Conservation (phyloP, 2,329 filamentous ascomycete genomes). For the Botrytis galanthina region DNA sequence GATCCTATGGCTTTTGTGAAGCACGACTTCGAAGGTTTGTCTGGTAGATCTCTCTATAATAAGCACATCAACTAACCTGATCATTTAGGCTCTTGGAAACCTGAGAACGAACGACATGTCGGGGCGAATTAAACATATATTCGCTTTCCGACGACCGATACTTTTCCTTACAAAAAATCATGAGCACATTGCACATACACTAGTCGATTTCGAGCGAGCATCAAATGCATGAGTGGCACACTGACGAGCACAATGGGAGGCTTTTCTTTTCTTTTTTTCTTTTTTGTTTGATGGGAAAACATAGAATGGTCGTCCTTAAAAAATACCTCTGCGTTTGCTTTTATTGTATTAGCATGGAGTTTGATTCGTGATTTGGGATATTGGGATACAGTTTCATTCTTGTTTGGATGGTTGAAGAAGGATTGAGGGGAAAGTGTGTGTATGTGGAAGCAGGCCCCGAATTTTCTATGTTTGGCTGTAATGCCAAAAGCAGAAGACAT, state of each 20-base stretch:
- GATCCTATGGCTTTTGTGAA: conserved; percentile 97
- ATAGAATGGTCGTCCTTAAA: conserved; percentile 9
- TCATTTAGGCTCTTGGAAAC: conserved; percentile 68
- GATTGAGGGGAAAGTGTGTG: not conserved
- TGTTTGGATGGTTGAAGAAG: conserved; percentile 6
- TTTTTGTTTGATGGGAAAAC: conserved; percentile 2
- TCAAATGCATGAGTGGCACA: conserved; percentile 21
- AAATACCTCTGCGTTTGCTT: conserved; percentile 5
- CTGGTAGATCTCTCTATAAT: not conserved
- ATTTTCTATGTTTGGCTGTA: conserved; percentile 8
- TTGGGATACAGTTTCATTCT: conserved; percentile 8
- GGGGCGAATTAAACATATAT: conserved; percentile 40
- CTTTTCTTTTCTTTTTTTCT: not conserved
- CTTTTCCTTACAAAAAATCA: conserved; percentile 5
- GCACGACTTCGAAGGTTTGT: conserved; percentile 87
- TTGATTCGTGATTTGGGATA: conserved; percentile 6
- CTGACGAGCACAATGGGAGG: conserved; percentile 10
- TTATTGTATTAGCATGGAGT: conserved; percentile 19
- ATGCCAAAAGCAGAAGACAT: conserved; percentile 23
- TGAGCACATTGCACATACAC: conserved; percentile 7
- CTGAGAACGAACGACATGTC: conserved; percentile 68
- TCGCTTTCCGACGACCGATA: not conserved
- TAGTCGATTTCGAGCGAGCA: conserved; percentile 15
- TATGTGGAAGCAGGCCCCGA: not conserved
- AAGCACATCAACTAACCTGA: conserved; percentile 11